phyloP scores from a whole-genome alignment of 495 filamentous ascomycete genomes.

The Annulohypoxylon stygium region DNA sequence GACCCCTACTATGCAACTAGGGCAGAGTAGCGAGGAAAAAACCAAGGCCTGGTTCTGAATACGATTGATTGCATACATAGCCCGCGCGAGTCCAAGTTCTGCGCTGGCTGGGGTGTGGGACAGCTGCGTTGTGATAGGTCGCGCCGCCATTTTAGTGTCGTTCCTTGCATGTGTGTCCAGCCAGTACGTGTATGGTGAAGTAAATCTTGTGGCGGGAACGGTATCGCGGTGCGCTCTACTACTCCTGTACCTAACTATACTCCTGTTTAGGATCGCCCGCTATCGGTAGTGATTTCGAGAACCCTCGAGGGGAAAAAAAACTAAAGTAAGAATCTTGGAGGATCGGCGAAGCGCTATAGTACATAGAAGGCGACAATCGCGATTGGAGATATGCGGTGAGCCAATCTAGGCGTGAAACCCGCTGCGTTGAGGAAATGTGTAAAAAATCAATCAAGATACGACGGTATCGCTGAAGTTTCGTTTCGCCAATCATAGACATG shows the following conservation, averaged over 20 bases:
- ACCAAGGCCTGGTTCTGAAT: constrained; percentile 11
- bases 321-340: not conserved
- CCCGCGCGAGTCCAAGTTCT: constrained; percentile 15
- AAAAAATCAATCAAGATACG: constrained; percentile 31
- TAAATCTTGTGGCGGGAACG: constrained; percentile 30
- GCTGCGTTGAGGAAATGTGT: constrained; percentile 24
- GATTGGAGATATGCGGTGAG: constrained; percentile 37
- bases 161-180: constrained; percentile 41
- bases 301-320: not conserved
- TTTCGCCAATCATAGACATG: constrained; percentile 41
- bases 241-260: not conserved
- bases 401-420: constrained; percentile 33
- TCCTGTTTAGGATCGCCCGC: constrained; percentile 21
- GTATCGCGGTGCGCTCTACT: constrained; percentile 29
- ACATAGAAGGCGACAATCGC: constrained; percentile 1
- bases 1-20: constrained; percentile 1
- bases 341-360: constrained; percentile 21
- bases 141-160: constrained; percentile 27
- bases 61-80: constrained; percentile 14
- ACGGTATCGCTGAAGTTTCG: constrained; percentile 31
- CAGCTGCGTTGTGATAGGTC: constrained; percentile 32
- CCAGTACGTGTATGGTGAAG: constrained; percentile 26
- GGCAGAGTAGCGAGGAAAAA: constrained; percentile 23
- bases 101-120: constrained; percentile 43
- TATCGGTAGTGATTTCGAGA: constrained; percentile 22